Evolutionary conservation across 768 basidiomycete genomes (phyloP).

Genomic region (Mycena vulgaris): DNA sequence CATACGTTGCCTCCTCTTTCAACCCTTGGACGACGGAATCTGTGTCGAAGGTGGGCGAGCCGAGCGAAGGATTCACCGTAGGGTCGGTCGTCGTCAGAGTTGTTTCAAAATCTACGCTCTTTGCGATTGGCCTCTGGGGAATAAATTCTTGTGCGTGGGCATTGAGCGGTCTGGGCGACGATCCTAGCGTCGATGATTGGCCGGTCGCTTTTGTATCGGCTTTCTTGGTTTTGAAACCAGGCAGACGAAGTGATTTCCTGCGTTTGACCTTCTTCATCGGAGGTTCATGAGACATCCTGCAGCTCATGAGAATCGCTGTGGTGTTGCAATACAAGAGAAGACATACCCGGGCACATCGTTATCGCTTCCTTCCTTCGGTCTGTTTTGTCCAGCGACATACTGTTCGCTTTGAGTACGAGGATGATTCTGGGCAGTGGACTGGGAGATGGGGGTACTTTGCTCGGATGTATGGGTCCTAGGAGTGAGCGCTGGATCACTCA

Average conservation of each 20-base stretch:
- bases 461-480: neutral
- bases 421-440: too few species aligned
- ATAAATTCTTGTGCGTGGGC: conserved; percentile 10
- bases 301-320: neutral
- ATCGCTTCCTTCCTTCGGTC: neutral
- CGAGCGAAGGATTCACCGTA: neutral
- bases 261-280: neutral
- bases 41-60: neutral
- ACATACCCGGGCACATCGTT: neutral
- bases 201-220: neutral
- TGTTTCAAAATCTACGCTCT: neutral
- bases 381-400: neutral
- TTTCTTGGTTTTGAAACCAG: neutral
- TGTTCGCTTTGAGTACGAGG: neutral
- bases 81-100: neutral
- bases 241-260: conserved; percentile 1
- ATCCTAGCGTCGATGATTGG: neutral
- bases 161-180: neutral
- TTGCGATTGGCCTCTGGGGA: neutral
- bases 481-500: too few species aligned
- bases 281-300: neutral
- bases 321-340: too few species aligned
- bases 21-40: neutral
- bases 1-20: too few species aligned
- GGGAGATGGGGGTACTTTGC: too few species aligned